Percentiles rank a stretch among this genome's conserved stretches.
Conservation (phyloP, 352 stramenopile genomes). For the Phytophthora pistaciae region DNA sequence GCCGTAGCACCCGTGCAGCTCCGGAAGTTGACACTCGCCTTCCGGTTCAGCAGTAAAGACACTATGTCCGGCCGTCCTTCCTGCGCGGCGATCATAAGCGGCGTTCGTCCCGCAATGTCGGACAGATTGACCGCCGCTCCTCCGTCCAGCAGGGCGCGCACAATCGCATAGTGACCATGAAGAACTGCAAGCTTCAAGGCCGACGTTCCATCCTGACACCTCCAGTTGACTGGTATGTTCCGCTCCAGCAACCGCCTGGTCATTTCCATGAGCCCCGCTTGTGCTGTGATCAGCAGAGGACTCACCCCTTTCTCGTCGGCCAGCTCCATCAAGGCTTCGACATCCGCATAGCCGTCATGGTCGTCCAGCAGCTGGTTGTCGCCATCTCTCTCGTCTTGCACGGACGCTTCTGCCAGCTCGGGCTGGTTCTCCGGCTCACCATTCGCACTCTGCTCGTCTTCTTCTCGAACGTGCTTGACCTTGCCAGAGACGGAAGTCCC, state of each 20-base stretch:
- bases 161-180: constrained; percentile 22
- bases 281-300: constrained; percentile 32
- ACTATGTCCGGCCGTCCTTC: constrained; percentile 23
- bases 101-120: constrained; percentile 23
- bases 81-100: constrained; percentile 25
- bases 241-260: constrained; percentile 22
- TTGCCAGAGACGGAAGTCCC: constrained; percentile 6
- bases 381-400: not conserved
- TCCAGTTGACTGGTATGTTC: constrained; percentile 30
- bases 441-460: not conserved
- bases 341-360: not conserved
- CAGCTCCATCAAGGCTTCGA: constrained; percentile 23
- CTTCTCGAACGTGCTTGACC: not conserved
- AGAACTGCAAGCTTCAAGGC: constrained; percentile 35
- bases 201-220: constrained; percentile 19
- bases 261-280: constrained; percentile 29
- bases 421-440: not conserved
- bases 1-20: constrained; percentile 25
- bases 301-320: constrained; percentile 24
- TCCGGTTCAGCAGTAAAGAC: constrained; percentile 23
- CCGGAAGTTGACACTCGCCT: constrained; percentile 29
- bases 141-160: constrained; percentile 27
- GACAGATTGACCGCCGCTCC: constrained; percentile 27
- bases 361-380: constrained; percentile 24
- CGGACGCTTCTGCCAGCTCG: not conserved